Evolutionary conservation across 2,329 filamentous ascomycete species (phyloP), one percentile per base, ranked within the genome.

Genomic region (Aschersonia sp.): DNA sequence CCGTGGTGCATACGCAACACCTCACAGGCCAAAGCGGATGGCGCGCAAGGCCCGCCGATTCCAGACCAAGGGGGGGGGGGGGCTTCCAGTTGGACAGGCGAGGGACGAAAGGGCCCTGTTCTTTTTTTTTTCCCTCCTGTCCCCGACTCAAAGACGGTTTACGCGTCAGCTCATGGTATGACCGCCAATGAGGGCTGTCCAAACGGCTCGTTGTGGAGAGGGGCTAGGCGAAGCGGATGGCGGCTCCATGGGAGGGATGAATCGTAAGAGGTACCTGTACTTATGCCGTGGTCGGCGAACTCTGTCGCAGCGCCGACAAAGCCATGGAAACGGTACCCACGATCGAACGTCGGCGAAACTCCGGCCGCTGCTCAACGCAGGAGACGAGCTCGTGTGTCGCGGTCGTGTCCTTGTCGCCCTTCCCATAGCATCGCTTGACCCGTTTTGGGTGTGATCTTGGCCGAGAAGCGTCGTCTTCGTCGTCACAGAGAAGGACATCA

Each of bases 91-190:
- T 9, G 9, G 10, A 6, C 3, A 31, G 42, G 32, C 30, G 48
- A 41, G 41, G 41, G 45, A 47, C 30, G 41, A 42, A 29, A 44
- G 45, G 32, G 45, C 35, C 41, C 11, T 31, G 44, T 47, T 32
- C 30, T 45, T 39, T 31, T 31, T 43, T 11, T 46, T 41, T n/a
- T 43, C 43, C 30, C 43, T 45, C 22, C 22, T 37, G 2, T 37
- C 35, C 35, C 12, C 35, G 35, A 7, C 30, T 41, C n/a, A 14
- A 43, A 46, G 57, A 54, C 57, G 61, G 59, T 62, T 62, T 64
- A 64, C 62, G 62, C 62, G 62, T 64, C 62, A 64, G 62, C 62
- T 56, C 52, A 51, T 53, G 40, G 49, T 45, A 48, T 46, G 43
- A 50, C 52, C 49, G 43, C 62, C 62, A 64, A 64, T 63, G 51